Evolutionary conservation across 108 stramenopile species (phyloP), one percentile per base, ranked within the genome.

Genomic region (Stephanodiscus minutulus): DNA sequence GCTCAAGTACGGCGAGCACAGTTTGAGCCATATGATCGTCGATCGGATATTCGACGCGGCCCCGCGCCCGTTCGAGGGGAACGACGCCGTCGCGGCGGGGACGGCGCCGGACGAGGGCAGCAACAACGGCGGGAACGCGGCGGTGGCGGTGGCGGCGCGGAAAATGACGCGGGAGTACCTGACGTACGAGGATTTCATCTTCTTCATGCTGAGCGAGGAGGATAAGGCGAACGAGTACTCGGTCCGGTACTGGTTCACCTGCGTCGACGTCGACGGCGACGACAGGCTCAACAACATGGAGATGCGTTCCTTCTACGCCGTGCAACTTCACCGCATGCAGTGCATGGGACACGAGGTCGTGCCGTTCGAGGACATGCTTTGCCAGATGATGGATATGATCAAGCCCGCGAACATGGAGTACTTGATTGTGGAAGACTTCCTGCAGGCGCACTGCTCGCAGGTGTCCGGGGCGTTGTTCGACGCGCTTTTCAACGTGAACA

Each of bases 351-450:
- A 98, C 72, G 98, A 99, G 74, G 87, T 94, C 17, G 95, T 99
- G 0, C 88, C 92, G 12, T 98, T 97, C 61, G 97, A 95, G 68
- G 98, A 99, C 76, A 93, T 99, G 79, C 72, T 98, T 24, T 98
- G 97, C 74, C 98, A 99, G 79, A 97, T 98, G 96, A 93, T 92
- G 86, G 98, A 99, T 79, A 96, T 99, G 96, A 93, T 99, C 72
- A 96, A 92, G 61, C 92, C 95, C 0, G 54, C 71, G 21, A 70
- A 77, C 36, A 37, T 66, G 13, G 87, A 91, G 25, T 67, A 65
- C 49, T 63, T 98, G 20, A 69, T 87, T 31, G 82, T 86, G 4
- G 88, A 90, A 64, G 97, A 99, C 66, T 97, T 98, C 69, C 64
- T 97, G 56, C 91, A 91, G 69, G 83, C 88, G 15, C 91, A 94